A percentile compares a stretch with the other conserved stretches of the same genome.
phyloP scores from a whole-genome alignment of 345 rosid genomes.

The Chamaenerion angustifolium region DNA sequence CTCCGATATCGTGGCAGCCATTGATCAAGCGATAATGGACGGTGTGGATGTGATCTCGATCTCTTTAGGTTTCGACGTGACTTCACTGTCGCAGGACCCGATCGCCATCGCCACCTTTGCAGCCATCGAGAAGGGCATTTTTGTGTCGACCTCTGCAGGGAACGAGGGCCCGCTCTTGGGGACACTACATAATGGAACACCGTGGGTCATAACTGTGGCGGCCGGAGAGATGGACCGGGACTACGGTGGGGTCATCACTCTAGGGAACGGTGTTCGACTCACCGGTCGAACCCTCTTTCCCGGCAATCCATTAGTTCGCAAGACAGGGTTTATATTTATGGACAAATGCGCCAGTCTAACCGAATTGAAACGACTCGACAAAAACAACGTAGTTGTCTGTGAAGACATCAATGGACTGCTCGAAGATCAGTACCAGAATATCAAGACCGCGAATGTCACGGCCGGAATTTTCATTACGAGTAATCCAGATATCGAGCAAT shows the following conservation, averaged over 20 bases:
- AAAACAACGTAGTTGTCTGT: conserved; percentile 6
- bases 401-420: conserved; percentile 1
- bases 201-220: conserved; percentile 38
- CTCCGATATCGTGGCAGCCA: conserved; percentile 33
- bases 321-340: conserved; percentile 6
- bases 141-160: conserved; percentile 40
- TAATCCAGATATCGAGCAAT: conserved; percentile 5
- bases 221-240: conserved; percentile 31
- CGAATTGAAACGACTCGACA: neutral
- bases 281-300: conserved; percentile 23
- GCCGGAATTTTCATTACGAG: conserved; percentile 11
- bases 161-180: conserved; percentile 18
- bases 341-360: conserved; percentile 3
- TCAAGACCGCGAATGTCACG: conserved; percentile 2
- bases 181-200: conserved; percentile 32
- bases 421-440: conserved; percentile 1
- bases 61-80: conserved; percentile 23
- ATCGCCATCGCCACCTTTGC: conserved; percentile 41
- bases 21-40: conserved; percentile 40
- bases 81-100: conserved; percentile 26
- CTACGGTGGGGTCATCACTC: conserved; percentile 15
- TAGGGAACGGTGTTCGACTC: conserved; percentile 14
- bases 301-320: conserved; percentile 7
- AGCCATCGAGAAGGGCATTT: conserved; percentile 30
- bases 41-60: conserved; percentile 41